A percentile compares a stretch with the other conserved stretches of the same genome.
Conservation (phyloP, 2,329 filamentous ascomycete species). For the Aureobasidium sp. region DNA sequence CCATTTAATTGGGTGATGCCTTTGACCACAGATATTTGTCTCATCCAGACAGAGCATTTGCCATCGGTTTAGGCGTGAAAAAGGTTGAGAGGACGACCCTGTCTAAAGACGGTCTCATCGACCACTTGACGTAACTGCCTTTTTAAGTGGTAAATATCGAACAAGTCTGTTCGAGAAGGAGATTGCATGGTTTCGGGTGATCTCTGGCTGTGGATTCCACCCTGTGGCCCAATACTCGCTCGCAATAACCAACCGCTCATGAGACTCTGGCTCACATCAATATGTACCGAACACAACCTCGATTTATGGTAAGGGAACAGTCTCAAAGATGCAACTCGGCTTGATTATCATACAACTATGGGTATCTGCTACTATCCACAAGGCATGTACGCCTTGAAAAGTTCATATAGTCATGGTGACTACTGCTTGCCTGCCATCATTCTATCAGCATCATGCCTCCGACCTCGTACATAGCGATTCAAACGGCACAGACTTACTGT, state of each 20-base stretch:
- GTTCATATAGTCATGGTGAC: neutral
- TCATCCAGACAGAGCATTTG: neutral
- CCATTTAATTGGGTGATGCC: neutral
- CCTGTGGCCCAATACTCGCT: too few relatives aligned
- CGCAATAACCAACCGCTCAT: too few relatives aligned
- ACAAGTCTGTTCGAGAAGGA: too few relatives aligned
- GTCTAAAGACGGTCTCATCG: neutral
- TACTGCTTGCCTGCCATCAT: conserved; percentile 7
- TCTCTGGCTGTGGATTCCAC: too few relatives aligned
- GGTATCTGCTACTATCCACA: neutral
- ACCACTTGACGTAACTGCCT: too few relatives aligned
- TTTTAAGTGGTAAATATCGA: too few relatives aligned
- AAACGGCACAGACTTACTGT: neutral
- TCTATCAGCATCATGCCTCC: neutral
- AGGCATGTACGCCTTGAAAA: neutral
- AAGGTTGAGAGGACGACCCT: neutral
- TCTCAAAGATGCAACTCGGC: neutral
- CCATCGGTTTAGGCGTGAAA: neutral
- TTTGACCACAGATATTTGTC: neutral
- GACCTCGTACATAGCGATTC: neutral
- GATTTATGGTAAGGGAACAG: neutral
- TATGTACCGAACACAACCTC: too few relatives aligned
- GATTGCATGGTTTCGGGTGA: too few relatives aligned
- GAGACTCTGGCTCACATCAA: too few relatives aligned
- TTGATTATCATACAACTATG: neutral